phyloP scores from a whole-genome alignment of 2,329 filamentous ascomycete species.

The Fusarium irregulare region DNA sequence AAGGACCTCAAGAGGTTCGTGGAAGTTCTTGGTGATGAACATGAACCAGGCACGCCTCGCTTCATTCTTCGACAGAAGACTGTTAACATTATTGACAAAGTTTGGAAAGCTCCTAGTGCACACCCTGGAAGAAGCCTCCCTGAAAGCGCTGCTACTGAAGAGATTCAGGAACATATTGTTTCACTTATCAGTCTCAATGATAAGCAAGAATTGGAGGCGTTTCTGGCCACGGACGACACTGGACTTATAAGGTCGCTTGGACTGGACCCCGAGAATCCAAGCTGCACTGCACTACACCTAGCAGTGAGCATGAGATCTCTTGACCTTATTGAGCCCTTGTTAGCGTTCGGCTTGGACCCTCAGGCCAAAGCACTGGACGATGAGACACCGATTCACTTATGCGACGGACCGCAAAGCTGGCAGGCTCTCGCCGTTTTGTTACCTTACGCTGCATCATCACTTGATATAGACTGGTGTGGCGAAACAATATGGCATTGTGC shows the following conservation, averaged over 20 bases:
- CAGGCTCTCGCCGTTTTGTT: too few relatives aligned
- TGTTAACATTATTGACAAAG: accelerated
- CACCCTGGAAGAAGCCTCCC: too few relatives aligned
- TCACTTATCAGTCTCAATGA: neutral
- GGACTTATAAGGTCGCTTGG: neutral
- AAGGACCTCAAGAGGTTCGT: accelerated
- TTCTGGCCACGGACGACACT: neutral
- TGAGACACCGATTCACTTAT: neutral
- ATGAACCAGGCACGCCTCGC: too few relatives aligned
- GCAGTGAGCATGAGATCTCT: neutral
- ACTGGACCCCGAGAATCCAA: too few relatives aligned
- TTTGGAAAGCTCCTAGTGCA: too few relatives aligned
- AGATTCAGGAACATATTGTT: too few relatives aligned
- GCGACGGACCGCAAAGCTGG: neutral
- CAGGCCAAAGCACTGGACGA: too few relatives aligned
- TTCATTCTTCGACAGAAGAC: neutral
- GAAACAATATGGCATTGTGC: neutral
- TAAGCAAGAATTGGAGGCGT: neutral
- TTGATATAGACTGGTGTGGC: neutral
- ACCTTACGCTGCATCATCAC: too few relatives aligned
- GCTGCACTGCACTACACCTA: neutral
- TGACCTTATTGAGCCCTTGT: neutral
- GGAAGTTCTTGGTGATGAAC: neutral
- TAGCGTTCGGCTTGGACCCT: neutral
- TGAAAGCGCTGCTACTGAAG: too few relatives aligned